Base-by-base conservation (phyloP, 768 basidiomycete genomes). In the Postia placenta region DNA sequence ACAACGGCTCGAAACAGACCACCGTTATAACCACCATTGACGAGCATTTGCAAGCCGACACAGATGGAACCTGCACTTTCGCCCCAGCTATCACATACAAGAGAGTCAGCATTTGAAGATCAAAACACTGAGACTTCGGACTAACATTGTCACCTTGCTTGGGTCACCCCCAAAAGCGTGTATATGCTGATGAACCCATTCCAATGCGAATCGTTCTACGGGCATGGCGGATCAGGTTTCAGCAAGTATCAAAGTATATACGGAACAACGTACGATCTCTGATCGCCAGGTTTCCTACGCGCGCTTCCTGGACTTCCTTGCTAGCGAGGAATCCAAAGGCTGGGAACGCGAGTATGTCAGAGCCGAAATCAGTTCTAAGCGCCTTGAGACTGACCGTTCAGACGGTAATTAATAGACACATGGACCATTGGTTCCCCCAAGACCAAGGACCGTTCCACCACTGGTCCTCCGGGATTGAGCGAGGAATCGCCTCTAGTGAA, bases 321-420 rank as follows among this genome's bases (percentile, higher is more conserved):
- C 71, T 56, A 11, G 63, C 66, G 7, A 72, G 42, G 56, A 74
- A 74, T 1, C 73, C 73, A 23, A 67, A 67, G 3, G 64, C 70
- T 65, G 45, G 5, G 42, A 17, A 30, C 22, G 25, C 1, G 14
- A 9, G 35, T 24, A 20, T 24, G 25, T 26, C 1, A 28, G 12
- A n/a, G 40, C 0, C 38, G 4, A 25, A 19, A 19, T 7, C 19
- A 30, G 2, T 20, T 14, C 5, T n/a, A 23, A 11, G 33, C 12
- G 25, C 37, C n/a, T 19, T 5, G 2, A 4, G 1, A 6, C 6
- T 38, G 15, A 48, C 50, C 50, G 17, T 49, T 43, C 11, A 43
- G 35, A n/a, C 41, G 50, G 45, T 80, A 80, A 54, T 80, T 80
- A 62, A 77, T 69, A 51, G 72, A 73, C 15, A 80, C 78, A 52